A percentile compares a stretch with the other conserved stretches of the same genome.
These are phyloP conservation scores for Penicillium bovifimosum DNA, from an alignment of 495 filamentous ascomycete species.

Conservation along the genomic window DNA sequence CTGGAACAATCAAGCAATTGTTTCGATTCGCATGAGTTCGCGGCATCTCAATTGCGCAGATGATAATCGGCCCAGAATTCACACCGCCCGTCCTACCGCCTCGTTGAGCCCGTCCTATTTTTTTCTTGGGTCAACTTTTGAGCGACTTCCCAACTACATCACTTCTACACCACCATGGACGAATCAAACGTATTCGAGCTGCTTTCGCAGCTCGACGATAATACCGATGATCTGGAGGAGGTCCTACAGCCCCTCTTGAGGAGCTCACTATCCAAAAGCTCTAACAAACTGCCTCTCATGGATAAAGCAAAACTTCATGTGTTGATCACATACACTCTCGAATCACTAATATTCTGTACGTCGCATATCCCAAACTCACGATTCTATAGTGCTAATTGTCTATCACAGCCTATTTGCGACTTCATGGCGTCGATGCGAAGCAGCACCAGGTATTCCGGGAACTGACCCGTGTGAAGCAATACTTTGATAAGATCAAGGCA, in stretches of 20 bases:
- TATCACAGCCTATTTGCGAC: constrained; percentile 62
- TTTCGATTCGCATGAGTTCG: background rate
- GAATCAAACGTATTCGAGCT: constrained; percentile 41
- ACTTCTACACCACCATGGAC: constrained; percentile 33
- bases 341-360: constrained; percentile 88
- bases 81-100: constrained; percentile 23
- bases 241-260: constrained; percentile 61
- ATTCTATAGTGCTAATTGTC: constrained; percentile 11
- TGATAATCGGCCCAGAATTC: constrained; percentile 8
- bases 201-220: constrained; percentile 66
- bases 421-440: constrained; percentile 74
- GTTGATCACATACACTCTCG: constrained; percentile 75
- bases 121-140: constrained; percentile 12
- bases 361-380: background rate
- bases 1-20: background rate
- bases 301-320: constrained; percentile 93
- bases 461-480: constrained; percentile 77
- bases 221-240: constrained; percentile 73
- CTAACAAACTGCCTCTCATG: constrained; percentile 77
- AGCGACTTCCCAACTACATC: constrained; percentile 5
- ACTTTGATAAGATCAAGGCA: constrained; percentile 85
- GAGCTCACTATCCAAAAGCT: constrained; percentile 55
- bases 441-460: constrained; percentile 81
- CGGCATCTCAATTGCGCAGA: constrained; percentile 12
- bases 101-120: constrained; percentile 17